A percentile compares a stretch with the other conserved stretches of the same genome.
Conservation (phyloP, 2,329 filamentous ascomycete species). For the Tricladium varicosporioides region DNA sequence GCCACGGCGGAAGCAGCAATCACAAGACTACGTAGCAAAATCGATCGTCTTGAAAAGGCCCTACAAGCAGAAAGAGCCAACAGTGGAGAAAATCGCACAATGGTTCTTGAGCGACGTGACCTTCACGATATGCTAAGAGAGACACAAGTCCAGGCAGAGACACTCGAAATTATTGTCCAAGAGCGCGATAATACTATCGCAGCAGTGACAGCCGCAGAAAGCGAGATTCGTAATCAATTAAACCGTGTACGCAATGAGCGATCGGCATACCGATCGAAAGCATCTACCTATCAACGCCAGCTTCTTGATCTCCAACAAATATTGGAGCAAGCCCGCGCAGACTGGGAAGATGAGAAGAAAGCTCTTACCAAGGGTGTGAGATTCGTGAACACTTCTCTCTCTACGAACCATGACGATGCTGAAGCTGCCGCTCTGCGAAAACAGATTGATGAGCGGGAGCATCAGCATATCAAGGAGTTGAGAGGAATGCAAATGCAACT, state of each 20-base stretch:
- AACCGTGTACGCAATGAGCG: slow-evolving; percentile 67
- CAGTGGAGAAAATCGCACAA: slow-evolving; percentile 54
- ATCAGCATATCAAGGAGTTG: slow-evolving; percentile 71
- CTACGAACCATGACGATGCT: slow-evolving; percentile 35
- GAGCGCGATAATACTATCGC: slow-evolving; percentile 67
- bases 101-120: slow-evolving; percentile 56
- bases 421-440: slow-evolving; percentile 39
- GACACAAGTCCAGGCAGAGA: slow-evolving; percentile 62
- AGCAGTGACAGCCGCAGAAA: slow-evolving; percentile 53
- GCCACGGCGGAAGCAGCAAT: slow-evolving; percentile 46
- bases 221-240: slow-evolving; percentile 63
- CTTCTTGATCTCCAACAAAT: slow-evolving; percentile 36
- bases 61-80: slow-evolving; percentile 55
- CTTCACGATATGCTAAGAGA: slow-evolving; percentile 60
- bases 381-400: slow-evolving; percentile 38
- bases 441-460: slow-evolving; percentile 45
- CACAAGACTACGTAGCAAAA: slow-evolving; percentile 48
- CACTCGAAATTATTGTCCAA: slow-evolving; percentile 69
- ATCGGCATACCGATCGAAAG: slow-evolving; percentile 37
- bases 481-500: slow-evolving; percentile 86
- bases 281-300: slow-evolving; percentile 21
- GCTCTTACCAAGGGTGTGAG: slow-evolving; percentile 39
- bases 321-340: slow-evolving; percentile 40
- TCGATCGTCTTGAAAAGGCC: slow-evolving; percentile 43
- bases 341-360: slow-evolving; percentile 42